Conservation (phyloP, 2,329 filamentous ascomycete genomes). For the Talaromyces atroroseus region DNA sequence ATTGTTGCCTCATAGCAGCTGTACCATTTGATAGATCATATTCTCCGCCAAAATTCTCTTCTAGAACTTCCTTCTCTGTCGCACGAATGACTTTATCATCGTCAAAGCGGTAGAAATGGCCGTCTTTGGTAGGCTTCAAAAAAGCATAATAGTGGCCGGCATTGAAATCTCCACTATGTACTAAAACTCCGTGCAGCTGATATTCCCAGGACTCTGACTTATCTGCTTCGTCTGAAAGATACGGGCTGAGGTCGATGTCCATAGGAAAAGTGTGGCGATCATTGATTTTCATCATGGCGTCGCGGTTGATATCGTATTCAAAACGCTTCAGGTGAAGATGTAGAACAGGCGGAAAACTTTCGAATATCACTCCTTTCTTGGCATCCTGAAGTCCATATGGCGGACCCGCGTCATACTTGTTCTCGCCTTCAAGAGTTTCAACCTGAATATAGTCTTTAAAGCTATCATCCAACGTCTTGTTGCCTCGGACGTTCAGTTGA, state of each 20-base stretch:
- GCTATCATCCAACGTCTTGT: constrained; percentile 86
- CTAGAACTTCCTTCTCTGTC: constrained; percentile 82
- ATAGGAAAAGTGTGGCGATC: constrained; percentile 46
- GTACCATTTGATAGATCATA: constrained; percentile 58
- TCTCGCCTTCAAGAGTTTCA: constrained; percentile 94
- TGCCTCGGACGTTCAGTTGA: constrained; percentile 91
- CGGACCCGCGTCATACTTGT: constrained; percentile 92
- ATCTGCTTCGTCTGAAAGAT: constrained; percentile 79
- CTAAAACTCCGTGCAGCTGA: constrained; percentile 87
- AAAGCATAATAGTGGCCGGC: constrained; percentile 98
- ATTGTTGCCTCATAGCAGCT: constrained; percentile 57
- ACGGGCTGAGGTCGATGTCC: constrained; percentile 64
- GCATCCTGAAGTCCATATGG: constrained; percentile 91
- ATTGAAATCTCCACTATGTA: constrained; percentile 94
- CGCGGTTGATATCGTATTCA: constrained; percentile 92
- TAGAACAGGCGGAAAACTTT: constrained; percentile 86
- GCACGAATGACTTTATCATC: constrained; percentile 96
- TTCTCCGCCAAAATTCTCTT: constrained; percentile 95
- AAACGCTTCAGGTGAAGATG: constrained; percentile 96
- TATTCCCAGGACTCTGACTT: constrained; percentile 86
- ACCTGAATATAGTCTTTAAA: constrained; percentile 96
- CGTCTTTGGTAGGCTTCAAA: constrained; percentile 86
- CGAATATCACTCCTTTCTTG: constrained; percentile 96
- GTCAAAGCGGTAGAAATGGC: constrained; percentile 94
- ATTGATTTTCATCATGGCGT: constrained; percentile 95